A percentile compares a stretch with the other conserved stretches of the same genome.
Evolutionary conservation across 768 basidiomycete genomes (phyloP).

Genomic region (Tulasnella sp.): DNA sequence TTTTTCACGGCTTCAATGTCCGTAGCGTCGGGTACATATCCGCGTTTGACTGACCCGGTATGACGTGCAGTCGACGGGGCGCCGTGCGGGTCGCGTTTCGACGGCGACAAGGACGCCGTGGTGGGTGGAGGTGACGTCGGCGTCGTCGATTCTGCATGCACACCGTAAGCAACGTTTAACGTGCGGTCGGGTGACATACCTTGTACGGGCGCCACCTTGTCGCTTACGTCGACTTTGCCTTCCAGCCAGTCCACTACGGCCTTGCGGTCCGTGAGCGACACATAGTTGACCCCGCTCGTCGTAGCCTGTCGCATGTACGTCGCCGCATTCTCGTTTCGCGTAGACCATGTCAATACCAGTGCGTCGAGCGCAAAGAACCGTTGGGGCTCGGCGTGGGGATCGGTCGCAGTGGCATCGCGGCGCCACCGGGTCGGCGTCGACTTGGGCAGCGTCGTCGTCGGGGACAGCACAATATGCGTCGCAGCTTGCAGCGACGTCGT

Average conservation of each 20-base stretch:
- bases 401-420: slow-evolving; percentile 32
- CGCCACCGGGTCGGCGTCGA: slow-evolving; percentile 64
- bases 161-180: background rate
- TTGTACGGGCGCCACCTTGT: slow-evolving; percentile 36
- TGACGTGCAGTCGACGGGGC: slow-evolving; percentile 20
- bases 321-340: slow-evolving; percentile 57
- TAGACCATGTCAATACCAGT: slow-evolving; percentile 72
- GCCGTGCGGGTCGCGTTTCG: slow-evolving; percentile 14
- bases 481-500: slow-evolving; percentile 41
- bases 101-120: slow-evolving; percentile 18
- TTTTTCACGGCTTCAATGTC: slow-evolving; percentile 82
- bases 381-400: slow-evolving; percentile 29
- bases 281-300: slow-evolving; percentile 55
- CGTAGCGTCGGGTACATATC: slow-evolving; percentile 62
- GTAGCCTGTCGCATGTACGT: slow-evolving; percentile 82
- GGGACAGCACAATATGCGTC: slow-evolving; percentile 50
- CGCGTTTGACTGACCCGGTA: slow-evolving; percentile 45
- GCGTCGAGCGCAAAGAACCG: slow-evolving; percentile 73
- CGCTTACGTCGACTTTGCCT: slow-evolving; percentile 39
- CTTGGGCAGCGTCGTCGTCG: slow-evolving; percentile 49
- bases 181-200: slow-evolving; percentile 27
- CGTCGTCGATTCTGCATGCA: slow-evolving; percentile 42
- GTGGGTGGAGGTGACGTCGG: slow-evolving; percentile 44
- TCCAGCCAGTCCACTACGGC: slow-evolving; percentile 77
- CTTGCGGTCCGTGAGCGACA: slow-evolving; percentile 80